Evolutionary conservation across 345 rosid species (phyloP).

Genomic region (Citrus inodora): DNA sequence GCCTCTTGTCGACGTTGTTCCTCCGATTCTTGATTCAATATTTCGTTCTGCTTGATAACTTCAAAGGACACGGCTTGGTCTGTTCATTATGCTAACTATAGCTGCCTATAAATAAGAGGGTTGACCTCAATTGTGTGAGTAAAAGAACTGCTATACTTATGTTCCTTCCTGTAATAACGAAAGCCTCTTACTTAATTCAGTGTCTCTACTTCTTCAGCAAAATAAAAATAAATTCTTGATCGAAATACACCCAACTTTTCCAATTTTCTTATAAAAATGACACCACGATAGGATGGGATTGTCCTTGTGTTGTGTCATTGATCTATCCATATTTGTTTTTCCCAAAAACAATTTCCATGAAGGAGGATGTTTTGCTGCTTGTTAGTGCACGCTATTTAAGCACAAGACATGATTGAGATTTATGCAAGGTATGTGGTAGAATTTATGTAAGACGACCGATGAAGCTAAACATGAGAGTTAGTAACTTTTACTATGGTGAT

Average conservation of each 20-base stretch:
- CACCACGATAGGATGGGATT: too few relatives aligned
- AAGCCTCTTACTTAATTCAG: not conserved
- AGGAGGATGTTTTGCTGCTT: too few relatives aligned
- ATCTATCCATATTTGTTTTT: too few relatives aligned
- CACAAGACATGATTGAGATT: too few relatives aligned
- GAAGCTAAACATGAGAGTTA: too few relatives aligned
- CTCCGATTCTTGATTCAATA: conserved; percentile 20
- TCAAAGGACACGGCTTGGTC: not conserved
- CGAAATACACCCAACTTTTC: too few relatives aligned
- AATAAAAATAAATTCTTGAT: not conserved
- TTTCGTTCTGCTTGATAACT: not conserved
- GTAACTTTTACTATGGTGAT: too few relatives aligned
- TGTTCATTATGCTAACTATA: not conserved
- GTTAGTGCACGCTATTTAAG: too few relatives aligned
- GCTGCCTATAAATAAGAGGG: not conserved
- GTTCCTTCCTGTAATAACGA: not conserved
- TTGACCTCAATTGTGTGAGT: not conserved
- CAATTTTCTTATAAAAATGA: too few relatives aligned
- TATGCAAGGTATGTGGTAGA: too few relatives aligned
- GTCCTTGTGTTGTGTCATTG: not conserved
- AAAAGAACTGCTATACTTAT: not conserved
- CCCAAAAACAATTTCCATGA: too few relatives aligned
- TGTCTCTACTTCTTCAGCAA: not conserved
- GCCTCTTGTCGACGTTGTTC: conserved; percentile 48
- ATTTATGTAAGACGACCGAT: too few relatives aligned